Conservation (phyloP, 2,329 filamentous ascomycete species). For the Colletotrichum eleusines region DNA sequence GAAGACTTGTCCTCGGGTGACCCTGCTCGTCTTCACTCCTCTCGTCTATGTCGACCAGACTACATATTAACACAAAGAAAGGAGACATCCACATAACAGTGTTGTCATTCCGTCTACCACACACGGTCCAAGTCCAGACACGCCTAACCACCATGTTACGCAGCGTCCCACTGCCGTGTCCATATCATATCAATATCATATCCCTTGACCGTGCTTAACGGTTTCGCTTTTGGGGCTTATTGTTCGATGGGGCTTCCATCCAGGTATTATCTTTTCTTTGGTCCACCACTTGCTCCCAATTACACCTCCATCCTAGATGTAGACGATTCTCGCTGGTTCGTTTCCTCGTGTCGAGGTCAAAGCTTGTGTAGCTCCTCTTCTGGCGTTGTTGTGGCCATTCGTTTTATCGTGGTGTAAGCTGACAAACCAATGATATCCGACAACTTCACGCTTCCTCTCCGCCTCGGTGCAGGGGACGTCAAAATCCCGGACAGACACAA, state of each 20-base stretch:
- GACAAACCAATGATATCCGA: background rate
- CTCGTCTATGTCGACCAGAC: background rate
- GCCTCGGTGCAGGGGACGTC: background rate
- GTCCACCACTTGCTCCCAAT: background rate
- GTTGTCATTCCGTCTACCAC: background rate
- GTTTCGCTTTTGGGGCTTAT: background rate
- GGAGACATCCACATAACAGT: background rate
- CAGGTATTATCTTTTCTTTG: background rate
- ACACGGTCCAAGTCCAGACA: background rate
- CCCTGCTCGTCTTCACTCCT: background rate
- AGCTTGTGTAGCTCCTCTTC: background rate
- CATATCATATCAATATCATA: background rate
- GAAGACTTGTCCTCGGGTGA: background rate
- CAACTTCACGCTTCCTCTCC: background rate
- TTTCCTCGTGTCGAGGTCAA: background rate
- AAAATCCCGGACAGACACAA: no score
- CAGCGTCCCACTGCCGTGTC: background rate
- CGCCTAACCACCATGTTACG: background rate
- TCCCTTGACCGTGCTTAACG: background rate
- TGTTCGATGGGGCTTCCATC: background rate
- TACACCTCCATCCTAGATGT: background rate
- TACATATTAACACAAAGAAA: background rate
- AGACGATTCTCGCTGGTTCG: background rate
- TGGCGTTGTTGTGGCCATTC: background rate
- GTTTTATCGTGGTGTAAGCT: background rate